Percentiles rank a stretch among this genome's conserved stretches.
Evolutionary conservation across 352 stramenopile genomes (phyloP).

Genomic region (Pythium angustatum): DNA sequence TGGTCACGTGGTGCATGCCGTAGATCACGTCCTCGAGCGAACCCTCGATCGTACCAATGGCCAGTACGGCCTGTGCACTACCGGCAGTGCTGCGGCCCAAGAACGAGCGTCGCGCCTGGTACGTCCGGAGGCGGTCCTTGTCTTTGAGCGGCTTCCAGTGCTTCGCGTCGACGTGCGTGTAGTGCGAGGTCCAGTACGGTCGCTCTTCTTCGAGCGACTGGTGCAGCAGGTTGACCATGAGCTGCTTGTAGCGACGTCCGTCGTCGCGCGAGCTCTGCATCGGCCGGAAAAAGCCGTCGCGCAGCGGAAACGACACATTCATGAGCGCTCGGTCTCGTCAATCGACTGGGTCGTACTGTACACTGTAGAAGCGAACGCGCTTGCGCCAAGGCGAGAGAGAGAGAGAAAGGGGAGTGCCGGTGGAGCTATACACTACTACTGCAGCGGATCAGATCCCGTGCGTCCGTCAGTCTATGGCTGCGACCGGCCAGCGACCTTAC

Average conservation of each 20-base stretch:
- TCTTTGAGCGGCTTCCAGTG: conserved; percentile 24
- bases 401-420: too few relatives aligned
- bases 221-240: conserved; percentile 7
- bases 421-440: too few relatives aligned
- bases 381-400: too few relatives aligned
- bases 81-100: background rate
- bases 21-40: conserved; percentile 69
- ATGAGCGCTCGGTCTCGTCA: too few relatives aligned
- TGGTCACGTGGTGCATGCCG: conserved; percentile 40
- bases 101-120: conserved; percentile 10
- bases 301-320: conserved; percentile 31
- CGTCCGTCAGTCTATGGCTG: too few relatives aligned
- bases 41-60: conserved; percentile 51
- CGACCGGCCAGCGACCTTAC: too few relatives aligned
- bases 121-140: conserved; percentile 20
- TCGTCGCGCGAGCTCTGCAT: conserved; percentile 17
- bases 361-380: too few relatives aligned
- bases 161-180: conserved; percentile 14
- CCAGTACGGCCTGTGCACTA: conserved; percentile 30
- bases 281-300: conserved; percentile 24
- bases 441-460: too few relatives aligned
- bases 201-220: conserved; percentile 24
- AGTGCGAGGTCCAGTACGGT: conserved; percentile 18
- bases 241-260: conserved; percentile 11
- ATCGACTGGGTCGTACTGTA: too few relatives aligned